Evolutionary conservation across 2,329 filamentous ascomycete species (phyloP).

Genomic region (Pseudogymnoascus sp.): DNA sequence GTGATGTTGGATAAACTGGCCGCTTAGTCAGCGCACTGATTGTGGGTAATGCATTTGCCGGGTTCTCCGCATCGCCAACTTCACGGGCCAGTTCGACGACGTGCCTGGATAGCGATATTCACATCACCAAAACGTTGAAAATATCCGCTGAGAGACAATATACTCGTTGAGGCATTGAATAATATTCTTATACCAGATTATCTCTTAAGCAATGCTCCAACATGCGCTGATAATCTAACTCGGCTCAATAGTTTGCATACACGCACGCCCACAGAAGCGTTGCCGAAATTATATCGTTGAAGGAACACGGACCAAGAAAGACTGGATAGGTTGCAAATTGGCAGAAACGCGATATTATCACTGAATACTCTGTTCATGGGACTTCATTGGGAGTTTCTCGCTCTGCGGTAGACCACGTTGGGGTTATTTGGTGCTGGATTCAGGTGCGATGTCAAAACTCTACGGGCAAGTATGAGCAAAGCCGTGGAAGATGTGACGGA

Average conservation of each 20-base stretch:
- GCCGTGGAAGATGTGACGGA: constrained; percentile 1
- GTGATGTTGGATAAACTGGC: not conserved
- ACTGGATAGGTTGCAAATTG: not conserved
- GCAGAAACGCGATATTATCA: not conserved
- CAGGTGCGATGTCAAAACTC: constrained; percentile 1
- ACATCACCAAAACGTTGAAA: not conserved
- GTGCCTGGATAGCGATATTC: constrained; percentile 2
- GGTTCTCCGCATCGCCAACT: not conserved
- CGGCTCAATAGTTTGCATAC: not conserved
- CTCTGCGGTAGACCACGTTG: not conserved
- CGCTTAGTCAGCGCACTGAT: not conserved
- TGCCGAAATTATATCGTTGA: not conserved
- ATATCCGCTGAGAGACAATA: not conserved
- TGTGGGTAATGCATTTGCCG: constrained; percentile 5
- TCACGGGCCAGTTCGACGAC: not conserved
- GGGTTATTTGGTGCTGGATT: not conserved
- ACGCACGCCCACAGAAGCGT: not conserved
- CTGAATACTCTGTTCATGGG: not conserved
- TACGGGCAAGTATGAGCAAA: constrained; percentile 3
- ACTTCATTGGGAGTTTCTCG: not conserved
- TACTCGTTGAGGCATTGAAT: not conserved
- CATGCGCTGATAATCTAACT: not conserved
- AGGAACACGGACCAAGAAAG: not conserved
- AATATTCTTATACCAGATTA: not conserved
- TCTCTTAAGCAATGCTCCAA: not conserved